phyloP scores from a whole-genome alignment of 805 yeast species.

The Pichia californica region DNA sequence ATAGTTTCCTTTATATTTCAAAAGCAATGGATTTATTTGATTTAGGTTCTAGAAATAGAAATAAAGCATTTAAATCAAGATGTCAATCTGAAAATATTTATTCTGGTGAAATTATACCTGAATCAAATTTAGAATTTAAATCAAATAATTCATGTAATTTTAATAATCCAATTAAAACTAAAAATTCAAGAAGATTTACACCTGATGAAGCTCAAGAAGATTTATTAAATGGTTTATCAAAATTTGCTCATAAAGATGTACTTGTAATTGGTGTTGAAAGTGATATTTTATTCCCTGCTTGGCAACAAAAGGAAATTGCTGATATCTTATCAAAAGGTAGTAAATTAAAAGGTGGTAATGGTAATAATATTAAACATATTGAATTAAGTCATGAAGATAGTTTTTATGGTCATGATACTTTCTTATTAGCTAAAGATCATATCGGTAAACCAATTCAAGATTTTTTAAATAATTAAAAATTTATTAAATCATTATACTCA shows the following conservation, averaged over 20 bases:
- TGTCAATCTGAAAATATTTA: slow-evolving; percentile 29
- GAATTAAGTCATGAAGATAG: slow-evolving; percentile 75
- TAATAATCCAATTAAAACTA: slow-evolving; percentile 46
- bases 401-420: slow-evolving; percentile 88
- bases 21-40: slow-evolving; percentile 96
- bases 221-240: slow-evolving; percentile 56
- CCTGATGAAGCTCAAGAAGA: slow-evolving; percentile 56
- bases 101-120: slow-evolving; percentile 22
- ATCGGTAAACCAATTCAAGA: slow-evolving; percentile 69
- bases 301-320: slow-evolving; percentile 87
- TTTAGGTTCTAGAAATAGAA: slow-evolving; percentile 46
- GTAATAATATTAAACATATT: slow-evolving; percentile 45
- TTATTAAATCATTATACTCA: no score
- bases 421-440: slow-evolving; percentile 68
- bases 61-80: slow-evolving; percentile 38
- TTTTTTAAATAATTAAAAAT: slow-evolving; percentile 36
- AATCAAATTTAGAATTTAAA: slow-evolving; percentile 24
- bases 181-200: slow-evolving; percentile 40
- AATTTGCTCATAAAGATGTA: slow-evolving; percentile 56
- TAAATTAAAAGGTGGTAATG: slow-evolving; percentile 30
- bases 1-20: slow-evolving; percentile 77
- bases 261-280: slow-evolving; percentile 89
- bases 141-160: slow-evolving; percentile 33
- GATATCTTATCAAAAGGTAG: slow-evolving; percentile 42
- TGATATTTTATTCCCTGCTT: slow-evolving; percentile 84